Evolutionary conservation across 306 rosid genomes (phyloP).

Genomic region (Mimosa bimucronata): DNA sequence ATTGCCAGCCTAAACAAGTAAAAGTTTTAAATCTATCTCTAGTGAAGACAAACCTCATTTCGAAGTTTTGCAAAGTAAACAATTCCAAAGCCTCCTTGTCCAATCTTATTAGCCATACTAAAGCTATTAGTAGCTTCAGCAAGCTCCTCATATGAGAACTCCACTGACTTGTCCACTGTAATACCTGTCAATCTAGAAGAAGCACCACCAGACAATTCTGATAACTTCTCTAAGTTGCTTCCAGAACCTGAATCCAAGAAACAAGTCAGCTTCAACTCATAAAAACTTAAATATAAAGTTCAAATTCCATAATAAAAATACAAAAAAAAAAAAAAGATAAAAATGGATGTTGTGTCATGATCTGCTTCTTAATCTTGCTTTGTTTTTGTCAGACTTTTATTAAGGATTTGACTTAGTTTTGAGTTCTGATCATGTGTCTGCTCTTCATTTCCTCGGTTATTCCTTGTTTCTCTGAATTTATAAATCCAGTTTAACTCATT

Average conservation of each 20-base stretch:
- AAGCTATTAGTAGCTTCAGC: constrained; percentile 67
- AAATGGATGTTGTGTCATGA: not conserved
- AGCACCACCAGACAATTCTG: constrained; percentile 44
- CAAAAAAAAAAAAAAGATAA: too few relatives aligned
- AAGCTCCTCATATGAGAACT: constrained; percentile 76
- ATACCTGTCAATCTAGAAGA: constrained; percentile 57
- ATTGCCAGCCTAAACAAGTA: too few relatives aligned
- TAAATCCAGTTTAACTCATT: not conserved
- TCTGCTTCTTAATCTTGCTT: not conserved
- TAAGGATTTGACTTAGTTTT: not conserved
- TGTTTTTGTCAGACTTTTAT: not conserved
- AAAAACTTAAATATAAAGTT: not conserved
- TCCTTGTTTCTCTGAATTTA: not conserved
- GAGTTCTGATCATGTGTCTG: not conserved
- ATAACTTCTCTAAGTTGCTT: constrained; percentile 44
- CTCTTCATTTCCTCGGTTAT: not conserved
- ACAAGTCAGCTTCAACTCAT: constrained; percentile 6
- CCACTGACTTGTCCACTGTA: constrained; percentile 76
- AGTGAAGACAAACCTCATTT: constrained; percentile 62
- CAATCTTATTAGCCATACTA: constrained; percentile 55
- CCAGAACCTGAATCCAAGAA: constrained; percentile 49
- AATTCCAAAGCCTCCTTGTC: constrained; percentile 80
- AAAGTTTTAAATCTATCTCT: not conserved
- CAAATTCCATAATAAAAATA: not conserved
- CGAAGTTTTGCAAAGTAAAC: constrained; percentile 74